Evolutionary conservation across 2,329 filamentous ascomycete genomes (phyloP).

Genomic region (Metarhizium anisopliae): DNA sequence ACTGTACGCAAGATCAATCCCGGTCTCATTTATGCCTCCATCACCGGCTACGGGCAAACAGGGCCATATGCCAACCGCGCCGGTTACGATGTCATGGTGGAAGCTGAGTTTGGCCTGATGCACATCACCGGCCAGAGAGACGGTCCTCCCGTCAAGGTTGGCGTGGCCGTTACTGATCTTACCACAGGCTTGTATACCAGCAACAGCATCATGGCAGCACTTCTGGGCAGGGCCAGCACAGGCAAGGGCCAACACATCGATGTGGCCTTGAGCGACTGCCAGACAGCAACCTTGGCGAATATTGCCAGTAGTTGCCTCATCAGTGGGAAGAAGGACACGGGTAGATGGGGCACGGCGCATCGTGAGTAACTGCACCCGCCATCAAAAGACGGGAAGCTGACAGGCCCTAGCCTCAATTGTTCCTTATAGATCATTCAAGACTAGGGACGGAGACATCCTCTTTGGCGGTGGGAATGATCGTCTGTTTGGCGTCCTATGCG

Average conservation of each 20-base stretch:
- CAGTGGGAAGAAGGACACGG: slow-evolving; percentile 77
- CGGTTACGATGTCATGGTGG: slow-evolving; percentile 98
- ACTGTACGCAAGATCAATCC: slow-evolving; percentile 77
- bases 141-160: slow-evolving; percentile 90
- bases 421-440: slow-evolving; percentile 79
- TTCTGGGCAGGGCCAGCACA: slow-evolving; percentile 65
- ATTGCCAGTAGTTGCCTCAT: slow-evolving; percentile 88
- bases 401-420: slow-evolving; percentile 75
- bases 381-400: not conserved
- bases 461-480: slow-evolving; percentile 66
- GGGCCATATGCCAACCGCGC: slow-evolving; percentile 81
- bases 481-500: slow-evolving; percentile 56
- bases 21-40: slow-evolving; percentile 82
- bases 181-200: slow-evolving; percentile 93
- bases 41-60: slow-evolving; percentile 94
- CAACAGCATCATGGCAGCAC: slow-evolving; percentile 89
- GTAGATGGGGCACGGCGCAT: slow-evolving; percentile 93
- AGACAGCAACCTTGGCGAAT: slow-evolving; percentile 90
- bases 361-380: slow-evolving; percentile 41
- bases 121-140: slow-evolving; percentile 89
- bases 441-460: slow-evolving; percentile 60
- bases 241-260: slow-evolving; percentile 88
- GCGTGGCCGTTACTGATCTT: slow-evolving; percentile 91
- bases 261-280: slow-evolving; percentile 83
- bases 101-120: slow-evolving; percentile 97